Percentiles rank a stretch among this genome's conserved stretches.
Conservation (phyloP, 768 basidiomycete genomes). For the Austroboletus eburneus region DNA sequence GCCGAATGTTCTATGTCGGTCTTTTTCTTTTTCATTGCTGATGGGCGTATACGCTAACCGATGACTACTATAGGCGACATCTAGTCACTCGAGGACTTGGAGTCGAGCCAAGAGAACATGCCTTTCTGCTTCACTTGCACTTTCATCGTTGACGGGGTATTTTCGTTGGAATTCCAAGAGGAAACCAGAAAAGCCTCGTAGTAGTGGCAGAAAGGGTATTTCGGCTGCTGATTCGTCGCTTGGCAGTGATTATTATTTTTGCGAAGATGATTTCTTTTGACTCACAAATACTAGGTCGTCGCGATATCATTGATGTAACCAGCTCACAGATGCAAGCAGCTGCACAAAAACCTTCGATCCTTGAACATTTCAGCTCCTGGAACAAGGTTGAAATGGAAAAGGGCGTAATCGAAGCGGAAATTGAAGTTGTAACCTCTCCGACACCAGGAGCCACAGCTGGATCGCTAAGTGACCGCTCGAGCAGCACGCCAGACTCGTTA, state of each 20-base stretch:
- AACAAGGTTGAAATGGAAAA: not conserved
- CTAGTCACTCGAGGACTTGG: slow-evolving; percentile 1
- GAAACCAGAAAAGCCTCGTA: not conserved
- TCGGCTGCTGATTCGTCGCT: slow-evolving; percentile 1
- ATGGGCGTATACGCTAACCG: slow-evolving; percentile 1
- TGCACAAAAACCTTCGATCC: not conserved
- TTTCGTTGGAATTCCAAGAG: not conserved
- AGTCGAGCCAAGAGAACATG: slow-evolving; percentile 13
- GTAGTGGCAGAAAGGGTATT: not conserved
- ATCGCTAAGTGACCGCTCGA: not conserved
- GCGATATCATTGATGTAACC: not conserved
- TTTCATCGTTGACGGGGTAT: slow-evolving; percentile 6
- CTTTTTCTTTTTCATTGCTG: slow-evolving; percentile 10
- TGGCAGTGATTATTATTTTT: slow-evolving; percentile 3
- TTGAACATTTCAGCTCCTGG: not conserved
- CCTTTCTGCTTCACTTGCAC: slow-evolving; percentile 1
- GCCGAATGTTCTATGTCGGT: slow-evolving; percentile 51
- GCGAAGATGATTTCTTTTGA: not conserved
- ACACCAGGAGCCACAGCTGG: not conserved
- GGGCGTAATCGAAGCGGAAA: not conserved
- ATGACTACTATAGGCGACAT: slow-evolving; percentile 13
- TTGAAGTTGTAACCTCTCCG: not conserved
- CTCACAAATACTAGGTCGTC: slow-evolving; percentile 1
- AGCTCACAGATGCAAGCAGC: not conserved
- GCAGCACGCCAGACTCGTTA: not conserved